A percentile compares a stretch with the other conserved stretches of the same genome.
These are phyloP conservation scores for Coniochaeta sp. DNA, from an alignment of 2,329 filamentous ascomycete species.

Conservation along the genomic window DNA sequence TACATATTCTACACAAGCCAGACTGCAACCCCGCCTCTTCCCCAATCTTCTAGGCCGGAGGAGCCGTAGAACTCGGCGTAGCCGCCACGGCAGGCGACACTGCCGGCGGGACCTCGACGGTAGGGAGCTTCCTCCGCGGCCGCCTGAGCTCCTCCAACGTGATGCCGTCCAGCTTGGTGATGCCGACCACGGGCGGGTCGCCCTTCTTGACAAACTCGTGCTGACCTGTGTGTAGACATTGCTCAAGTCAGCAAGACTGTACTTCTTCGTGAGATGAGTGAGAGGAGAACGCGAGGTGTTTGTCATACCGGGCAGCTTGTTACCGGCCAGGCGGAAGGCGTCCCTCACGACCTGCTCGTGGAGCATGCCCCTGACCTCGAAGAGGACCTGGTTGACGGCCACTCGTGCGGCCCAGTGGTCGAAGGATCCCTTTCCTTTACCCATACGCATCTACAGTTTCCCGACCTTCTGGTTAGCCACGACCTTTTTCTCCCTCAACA, in stretches of 20 bases:
- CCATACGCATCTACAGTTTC: slow-evolving; percentile 95
- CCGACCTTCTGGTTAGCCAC: too few species aligned
- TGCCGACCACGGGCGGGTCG: slow-evolving; percentile 81
- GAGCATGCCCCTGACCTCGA: slow-evolving; percentile 84
- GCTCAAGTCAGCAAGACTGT: not conserved
- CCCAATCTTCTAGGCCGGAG: slow-evolving; percentile 24
- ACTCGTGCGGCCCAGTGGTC: slow-evolving; percentile 93
- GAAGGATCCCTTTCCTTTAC: slow-evolving; percentile 96
- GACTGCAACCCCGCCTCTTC: too few species aligned
- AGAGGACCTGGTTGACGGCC: slow-evolving; percentile 82
- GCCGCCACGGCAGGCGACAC: slow-evolving; percentile 13
- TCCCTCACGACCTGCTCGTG: slow-evolving; percentile 94
- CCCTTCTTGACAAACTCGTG: slow-evolving; percentile 95
- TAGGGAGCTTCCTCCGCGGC: slow-evolving; percentile 61
- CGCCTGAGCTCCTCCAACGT: slow-evolving; percentile 79
- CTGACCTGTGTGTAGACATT: slow-evolving; percentile 42
- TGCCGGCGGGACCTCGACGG: slow-evolving; percentile 25
- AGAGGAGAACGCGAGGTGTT: not conserved
- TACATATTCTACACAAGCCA: slow-evolving; percentile 1
- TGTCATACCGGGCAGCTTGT: slow-evolving; percentile 81
- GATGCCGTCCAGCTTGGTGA: slow-evolving; percentile 82
- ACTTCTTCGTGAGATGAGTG: not conserved
- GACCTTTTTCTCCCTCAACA: slow-evolving; percentile 8
- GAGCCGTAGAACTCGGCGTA: slow-evolving; percentile 17
- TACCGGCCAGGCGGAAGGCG: slow-evolving; percentile 87